Conservation (phyloP, 1,284 basidiomycete species). For the Melampsora americana region DNA sequence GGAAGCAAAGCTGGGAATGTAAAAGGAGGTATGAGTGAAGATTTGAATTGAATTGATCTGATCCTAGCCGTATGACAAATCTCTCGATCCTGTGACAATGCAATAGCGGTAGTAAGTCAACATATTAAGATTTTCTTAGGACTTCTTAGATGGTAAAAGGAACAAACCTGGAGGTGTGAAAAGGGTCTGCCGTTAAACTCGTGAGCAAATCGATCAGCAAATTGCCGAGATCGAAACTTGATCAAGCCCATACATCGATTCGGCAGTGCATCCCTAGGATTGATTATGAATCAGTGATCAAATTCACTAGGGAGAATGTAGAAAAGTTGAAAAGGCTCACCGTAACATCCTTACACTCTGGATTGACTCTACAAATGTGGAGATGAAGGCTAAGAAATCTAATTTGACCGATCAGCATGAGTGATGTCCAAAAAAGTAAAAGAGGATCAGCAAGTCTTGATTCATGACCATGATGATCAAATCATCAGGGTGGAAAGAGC, state of each 20-base stretch:
- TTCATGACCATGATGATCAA: conserved; percentile 82
- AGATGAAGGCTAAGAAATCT: conserved; percentile 84
- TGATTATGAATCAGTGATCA: not conserved
- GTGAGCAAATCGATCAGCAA: conserved; percentile 79
- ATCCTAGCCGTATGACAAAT: conserved; percentile 77
- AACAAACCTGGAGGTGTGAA: conserved; percentile 76
- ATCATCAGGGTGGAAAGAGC: conserved; percentile 80
- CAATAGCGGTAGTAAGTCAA: conserved; percentile 66
- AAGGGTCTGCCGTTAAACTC: conserved; percentile 85
- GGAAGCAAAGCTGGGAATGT: conserved; percentile 61
- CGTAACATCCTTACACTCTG: conserved; percentile 83
- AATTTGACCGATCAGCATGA: conserved; percentile 49
- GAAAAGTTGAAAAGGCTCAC: conserved; percentile 57
- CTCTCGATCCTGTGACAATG: conserved; percentile 63
- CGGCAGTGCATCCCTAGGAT: conserved; percentile 67
- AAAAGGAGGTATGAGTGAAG: conserved; percentile 64
- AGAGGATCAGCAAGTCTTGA: conserved; percentile 57
- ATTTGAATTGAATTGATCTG: conserved; percentile 68
- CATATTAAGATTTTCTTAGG: conserved; percentile 82
- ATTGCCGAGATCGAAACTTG: conserved; percentile 71
- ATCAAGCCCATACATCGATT: conserved; percentile 85
- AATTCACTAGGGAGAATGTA: not conserved
- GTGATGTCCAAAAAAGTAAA: conserved; percentile 1
- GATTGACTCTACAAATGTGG: conserved; percentile 79
- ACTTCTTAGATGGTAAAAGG: conserved; percentile 71